Conservation (phyloP, 495 filamentous ascomycete species). For the Xylaria grammica region DNA sequence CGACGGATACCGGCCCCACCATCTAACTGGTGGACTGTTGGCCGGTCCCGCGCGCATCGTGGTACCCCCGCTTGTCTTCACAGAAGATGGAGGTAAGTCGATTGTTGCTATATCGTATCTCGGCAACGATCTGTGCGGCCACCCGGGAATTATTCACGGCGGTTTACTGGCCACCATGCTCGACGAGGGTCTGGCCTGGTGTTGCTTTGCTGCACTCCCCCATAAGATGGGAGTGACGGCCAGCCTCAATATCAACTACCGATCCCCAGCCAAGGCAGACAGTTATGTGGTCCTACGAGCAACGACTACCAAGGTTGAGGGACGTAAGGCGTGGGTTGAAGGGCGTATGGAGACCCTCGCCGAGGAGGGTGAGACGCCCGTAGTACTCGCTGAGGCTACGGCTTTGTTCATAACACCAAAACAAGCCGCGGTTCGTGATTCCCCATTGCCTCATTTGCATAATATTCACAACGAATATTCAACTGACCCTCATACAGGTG, state of each 20-base stretch:
- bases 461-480: background rate
- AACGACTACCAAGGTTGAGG: conserved; percentile 85
- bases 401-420: conserved; percentile 91
- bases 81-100: conserved; percentile 69
- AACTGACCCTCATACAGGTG: conserved; percentile 32
- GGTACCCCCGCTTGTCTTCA: conserved; percentile 82
- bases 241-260: conserved; percentile 88
- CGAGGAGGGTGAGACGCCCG: conserved; percentile 60
- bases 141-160: conserved; percentile 91
- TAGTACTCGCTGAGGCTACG: conserved; percentile 76
- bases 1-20: conserved; percentile 64
- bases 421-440: conserved; percentile 69
- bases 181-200: conserved; percentile 89
- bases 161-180: conserved; percentile 89
- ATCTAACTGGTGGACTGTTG: conserved; percentile 82
- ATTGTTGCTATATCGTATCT: conserved; percentile 80
- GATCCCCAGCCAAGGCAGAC: conserved; percentile 75
- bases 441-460: background rate
- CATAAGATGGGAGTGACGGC: conserved; percentile 91
- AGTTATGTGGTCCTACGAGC: conserved; percentile 79
- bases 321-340: conserved; percentile 95
- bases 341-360: conserved; percentile 86
- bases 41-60: conserved; percentile 75
- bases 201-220: conserved; percentile 88
- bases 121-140: conserved; percentile 83